phyloP scores from a whole-genome alignment of 1,284 basidiomycete genomes.

The Apiotrichum sp. region DNA sequence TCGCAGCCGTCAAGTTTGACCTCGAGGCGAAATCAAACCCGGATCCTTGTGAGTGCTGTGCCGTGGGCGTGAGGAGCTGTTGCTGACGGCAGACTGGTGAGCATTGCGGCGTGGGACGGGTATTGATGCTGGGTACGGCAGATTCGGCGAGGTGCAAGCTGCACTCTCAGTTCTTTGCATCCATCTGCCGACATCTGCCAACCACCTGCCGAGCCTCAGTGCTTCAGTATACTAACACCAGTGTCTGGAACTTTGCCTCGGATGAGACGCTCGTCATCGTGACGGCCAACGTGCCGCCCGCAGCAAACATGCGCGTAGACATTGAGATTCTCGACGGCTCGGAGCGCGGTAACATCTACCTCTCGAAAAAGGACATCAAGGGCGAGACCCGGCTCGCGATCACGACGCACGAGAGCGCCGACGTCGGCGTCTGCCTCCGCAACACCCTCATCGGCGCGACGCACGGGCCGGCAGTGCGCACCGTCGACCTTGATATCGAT shows the following conservation, averaged over 20 bases:
- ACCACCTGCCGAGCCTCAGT: no score
- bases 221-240: constrained; percentile 46
- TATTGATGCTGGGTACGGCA: no score
- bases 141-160: no score
- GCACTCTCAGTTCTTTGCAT: no score
- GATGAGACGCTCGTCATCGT: constrained; percentile 82
- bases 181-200: no score
- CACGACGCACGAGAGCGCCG: constrained; percentile 87
- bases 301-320: constrained; percentile 71
- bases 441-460: constrained; percentile 60
- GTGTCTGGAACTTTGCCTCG: constrained; percentile 91
- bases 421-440: constrained; percentile 90
- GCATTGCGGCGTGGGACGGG: background rate
- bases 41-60: constrained; percentile 49
- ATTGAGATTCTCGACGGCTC: constrained; percentile 90
- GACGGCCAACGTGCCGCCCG: constrained; percentile 79
- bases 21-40: constrained; percentile 65
- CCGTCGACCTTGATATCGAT: constrained; percentile 90
- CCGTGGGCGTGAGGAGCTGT: background rate
- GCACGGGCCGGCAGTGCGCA: constrained; percentile 53
- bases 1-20: constrained; percentile 71
- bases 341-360: constrained; percentile 79
- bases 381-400: constrained; percentile 89
- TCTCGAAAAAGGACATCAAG: constrained; percentile 79
- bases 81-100: constrained; percentile 36